These are phyloP conservation scores for Aspergillus sergii DNA, from an alignment of 2,329 filamentous ascomycete genomes.

Conservation along the genomic window DNA sequence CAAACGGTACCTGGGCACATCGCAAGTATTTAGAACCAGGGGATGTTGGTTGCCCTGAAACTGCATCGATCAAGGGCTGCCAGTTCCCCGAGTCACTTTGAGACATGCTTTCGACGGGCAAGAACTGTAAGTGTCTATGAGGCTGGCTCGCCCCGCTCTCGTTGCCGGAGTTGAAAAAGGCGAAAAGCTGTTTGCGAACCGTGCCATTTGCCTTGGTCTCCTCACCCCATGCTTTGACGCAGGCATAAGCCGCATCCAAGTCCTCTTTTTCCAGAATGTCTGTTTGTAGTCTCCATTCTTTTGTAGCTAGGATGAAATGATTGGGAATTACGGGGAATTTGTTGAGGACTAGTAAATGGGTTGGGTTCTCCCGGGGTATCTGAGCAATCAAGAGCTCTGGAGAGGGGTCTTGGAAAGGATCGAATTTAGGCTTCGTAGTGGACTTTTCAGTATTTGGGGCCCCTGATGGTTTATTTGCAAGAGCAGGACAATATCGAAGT, in stretches of 20 bases:
- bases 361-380: constrained; percentile 38
- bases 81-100: constrained; percentile 42
- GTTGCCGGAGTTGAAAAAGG: constrained; percentile 54
- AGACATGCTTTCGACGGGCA: constrained; percentile 50
- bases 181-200: constrained; percentile 40
- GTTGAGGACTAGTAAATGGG: constrained; percentile 49
- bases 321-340: constrained; percentile 53
- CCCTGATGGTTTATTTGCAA: constrained; percentile 46
- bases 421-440: constrained; percentile 33
- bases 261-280: constrained; percentile 48
- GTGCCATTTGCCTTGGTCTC: constrained; percentile 9
- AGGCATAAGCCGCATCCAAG: constrained; percentile 44
- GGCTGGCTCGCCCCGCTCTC: constrained; percentile 53
- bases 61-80: constrained; percentile 52
- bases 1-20: constrained; percentile 49
- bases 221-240: constrained; percentile 44
- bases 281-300: constrained; percentile 45
- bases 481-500: constrained; percentile 52
- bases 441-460: constrained; percentile 25
- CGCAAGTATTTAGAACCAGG: constrained; percentile 27
- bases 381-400: constrained; percentile 45
- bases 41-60: constrained; percentile 17
- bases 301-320: constrained; percentile 54
- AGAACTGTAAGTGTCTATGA: constrained; percentile 52
- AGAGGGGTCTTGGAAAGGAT: constrained; percentile 50